A percentile compares a stretch with the other conserved stretches of the same genome.
These are phyloP conservation scores for Penicillium argentinense DNA, from an alignment of 495 filamentous ascomycete species.

Conservation along the genomic window DNA sequence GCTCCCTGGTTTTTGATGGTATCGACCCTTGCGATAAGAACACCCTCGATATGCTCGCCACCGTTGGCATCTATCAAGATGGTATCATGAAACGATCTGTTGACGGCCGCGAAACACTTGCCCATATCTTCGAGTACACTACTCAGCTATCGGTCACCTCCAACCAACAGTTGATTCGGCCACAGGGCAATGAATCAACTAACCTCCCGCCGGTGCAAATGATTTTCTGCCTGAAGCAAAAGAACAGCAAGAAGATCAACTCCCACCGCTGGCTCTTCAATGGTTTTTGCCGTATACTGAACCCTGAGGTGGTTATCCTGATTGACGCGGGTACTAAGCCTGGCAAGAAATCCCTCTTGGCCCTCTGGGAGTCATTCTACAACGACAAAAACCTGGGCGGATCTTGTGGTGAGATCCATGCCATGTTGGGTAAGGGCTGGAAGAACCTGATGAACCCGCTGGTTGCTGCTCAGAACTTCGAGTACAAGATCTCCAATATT, in stretches of 20 bases:
- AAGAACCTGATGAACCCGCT: constrained; percentile 90
- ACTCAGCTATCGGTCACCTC: constrained; percentile 97
- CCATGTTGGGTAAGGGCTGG: constrained; percentile 90
- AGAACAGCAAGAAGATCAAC: constrained; percentile 99
- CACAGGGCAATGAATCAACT: constrained; percentile 74
- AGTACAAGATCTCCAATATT: constrained; percentile 99
- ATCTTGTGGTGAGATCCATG: constrained; percentile 98
- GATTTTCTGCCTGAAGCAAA: constrained; percentile 98
- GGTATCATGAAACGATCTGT: constrained; percentile 98
- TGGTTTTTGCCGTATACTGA: constrained; percentile 91
- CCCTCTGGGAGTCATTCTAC: constrained; percentile 97
- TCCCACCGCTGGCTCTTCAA: constrained; percentile 99
- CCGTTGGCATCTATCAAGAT: constrained; percentile 93
- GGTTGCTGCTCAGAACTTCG: constrained; percentile 95
- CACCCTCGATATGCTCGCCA: constrained; percentile 90
- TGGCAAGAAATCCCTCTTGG: constrained; percentile 83
- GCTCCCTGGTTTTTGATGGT: constrained; percentile 92
- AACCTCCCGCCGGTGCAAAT: constrained; percentile 95
- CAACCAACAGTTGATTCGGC: constrained; percentile 90
- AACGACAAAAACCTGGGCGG: constrained; percentile 98
- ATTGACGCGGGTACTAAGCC: constrained; percentile 97
- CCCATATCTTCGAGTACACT: constrained; percentile 98
- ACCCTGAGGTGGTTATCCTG: constrained; percentile 94
- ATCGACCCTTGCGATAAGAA: constrained; percentile 97
- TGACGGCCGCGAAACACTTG: constrained; percentile 90